Percentiles rank a stretch among this genome's conserved stretches.
Conservation (phyloP, 345 rosid species). For the Theobroma cacao region DNA sequence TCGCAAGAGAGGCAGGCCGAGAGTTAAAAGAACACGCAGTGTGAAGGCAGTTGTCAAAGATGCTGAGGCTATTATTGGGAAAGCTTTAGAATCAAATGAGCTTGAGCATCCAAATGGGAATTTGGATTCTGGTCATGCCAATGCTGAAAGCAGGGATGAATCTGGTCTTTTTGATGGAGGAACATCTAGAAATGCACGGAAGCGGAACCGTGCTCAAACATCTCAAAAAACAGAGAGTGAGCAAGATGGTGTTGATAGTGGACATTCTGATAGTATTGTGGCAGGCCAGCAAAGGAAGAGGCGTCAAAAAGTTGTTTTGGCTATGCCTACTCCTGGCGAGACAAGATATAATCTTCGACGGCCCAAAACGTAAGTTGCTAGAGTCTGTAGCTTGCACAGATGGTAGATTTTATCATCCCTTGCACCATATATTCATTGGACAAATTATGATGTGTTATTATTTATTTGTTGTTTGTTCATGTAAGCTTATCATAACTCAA, state of each 20-base stretch:
- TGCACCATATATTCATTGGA: background rate
- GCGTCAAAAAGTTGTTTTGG: conserved; percentile 49
- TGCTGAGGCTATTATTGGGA: conserved; percentile 67
- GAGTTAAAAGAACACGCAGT: conserved; percentile 60
- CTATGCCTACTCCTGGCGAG: conserved; percentile 37
- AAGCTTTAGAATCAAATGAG: conserved; percentile 44
- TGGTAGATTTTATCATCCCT: background rate
- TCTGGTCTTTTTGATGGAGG: conserved; percentile 50
- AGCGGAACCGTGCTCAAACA: conserved; percentile 55
- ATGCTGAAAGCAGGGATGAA: conserved; percentile 51
- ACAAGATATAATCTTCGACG: conserved; percentile 73
- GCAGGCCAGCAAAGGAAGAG: conserved; percentile 65
- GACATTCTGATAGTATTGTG: conserved; percentile 55
- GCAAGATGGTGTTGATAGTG: conserved; percentile 63
- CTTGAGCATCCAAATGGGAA: conserved; percentile 39
- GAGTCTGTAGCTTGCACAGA: background rate
- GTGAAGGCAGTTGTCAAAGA: conserved; percentile 81
- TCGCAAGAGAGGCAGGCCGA: conserved; percentile 49
- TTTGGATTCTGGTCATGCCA: conserved; percentile 43
- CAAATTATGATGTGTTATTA: background rate
- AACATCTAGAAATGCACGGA: conserved; percentile 49
- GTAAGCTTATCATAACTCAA: background rate
- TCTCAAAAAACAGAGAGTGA: conserved; percentile 54
- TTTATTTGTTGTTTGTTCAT: background rate
- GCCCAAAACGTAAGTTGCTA: conserved; percentile 52